A percentile compares a stretch with the other conserved stretches of the same genome.
Conservation (phyloP, 768 basidiomycete genomes). For the Lactarius pseudohatsudake region DNA sequence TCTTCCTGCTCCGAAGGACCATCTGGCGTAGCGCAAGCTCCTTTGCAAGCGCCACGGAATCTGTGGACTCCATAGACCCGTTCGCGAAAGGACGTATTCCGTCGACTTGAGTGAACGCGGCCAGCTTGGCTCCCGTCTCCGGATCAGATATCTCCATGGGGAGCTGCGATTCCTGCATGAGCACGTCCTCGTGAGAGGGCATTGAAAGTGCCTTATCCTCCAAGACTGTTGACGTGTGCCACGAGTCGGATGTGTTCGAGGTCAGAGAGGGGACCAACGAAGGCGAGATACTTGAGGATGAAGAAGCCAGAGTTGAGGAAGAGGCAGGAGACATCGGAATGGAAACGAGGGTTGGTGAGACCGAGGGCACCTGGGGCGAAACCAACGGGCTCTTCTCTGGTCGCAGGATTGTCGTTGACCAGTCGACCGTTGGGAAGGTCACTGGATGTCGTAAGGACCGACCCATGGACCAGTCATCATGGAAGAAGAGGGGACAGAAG, state of each 20-base stretch:
- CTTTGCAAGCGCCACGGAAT: conserved; percentile 39
- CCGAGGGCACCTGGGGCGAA: background rate
- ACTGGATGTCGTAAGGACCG: background rate
- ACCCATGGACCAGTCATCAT: background rate
- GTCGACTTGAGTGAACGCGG: background rate
- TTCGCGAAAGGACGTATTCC: background rate
- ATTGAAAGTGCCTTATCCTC: background rate
- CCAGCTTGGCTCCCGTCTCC: background rate
- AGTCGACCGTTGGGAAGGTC: background rate
- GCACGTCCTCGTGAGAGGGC: background rate
- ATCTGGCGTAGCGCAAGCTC: conserved; percentile 39
- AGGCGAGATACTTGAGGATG: conserved; percentile 1
- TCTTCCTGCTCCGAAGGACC: conserved; percentile 40
- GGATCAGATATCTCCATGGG: background rate
- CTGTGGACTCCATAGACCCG: conserved; percentile 1
- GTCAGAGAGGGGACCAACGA: background rate
- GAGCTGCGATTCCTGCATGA: background rate
- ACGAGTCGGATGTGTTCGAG: background rate
- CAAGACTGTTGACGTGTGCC: background rate
- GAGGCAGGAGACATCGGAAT: background rate
- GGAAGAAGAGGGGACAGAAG: background rate
- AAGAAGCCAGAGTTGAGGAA: background rate
- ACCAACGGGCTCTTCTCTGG: background rate
- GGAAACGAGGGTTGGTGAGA: conserved; percentile 3
- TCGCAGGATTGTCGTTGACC: background rate